Percentiles rank a stretch among this genome's conserved stretches.
phyloP scores from a whole-genome alignment of 371 early-diverging fungal species.

The Saksenaea vasiformis region DNA sequence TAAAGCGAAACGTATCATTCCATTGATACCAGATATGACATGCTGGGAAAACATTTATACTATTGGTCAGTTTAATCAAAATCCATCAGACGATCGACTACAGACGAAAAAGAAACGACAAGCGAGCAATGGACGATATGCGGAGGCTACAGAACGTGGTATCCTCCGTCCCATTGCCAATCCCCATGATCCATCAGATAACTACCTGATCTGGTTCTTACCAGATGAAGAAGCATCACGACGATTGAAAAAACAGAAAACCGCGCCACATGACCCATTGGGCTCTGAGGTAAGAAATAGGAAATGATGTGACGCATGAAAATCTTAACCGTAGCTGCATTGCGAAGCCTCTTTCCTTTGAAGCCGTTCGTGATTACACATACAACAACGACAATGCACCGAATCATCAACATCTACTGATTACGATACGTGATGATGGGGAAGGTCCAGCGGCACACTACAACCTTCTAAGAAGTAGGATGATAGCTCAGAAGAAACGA shows the following conservation, averaged over 20 bases:
- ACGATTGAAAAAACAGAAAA: slow-evolving; percentile 35
- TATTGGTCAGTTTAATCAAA: slow-evolving; percentile 69
- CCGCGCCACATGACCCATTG: slow-evolving; percentile 18
- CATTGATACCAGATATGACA: slow-evolving; percentile 75
- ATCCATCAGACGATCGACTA: slow-evolving; percentile 63
- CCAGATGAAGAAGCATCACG: slow-evolving; percentile 41
- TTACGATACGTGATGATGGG: slow-evolving; percentile 31
- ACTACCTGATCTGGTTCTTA: slow-evolving; percentile 51
- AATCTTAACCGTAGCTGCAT: not conserved
- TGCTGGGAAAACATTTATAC: slow-evolving; percentile 71
- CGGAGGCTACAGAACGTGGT: slow-evolving; percentile 57
- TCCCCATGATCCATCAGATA: slow-evolving; percentile 53
- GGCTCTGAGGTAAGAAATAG: slow-evolving; percentile 12
- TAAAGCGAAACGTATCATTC: slow-evolving; percentile 73
- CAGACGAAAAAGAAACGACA: slow-evolving; percentile 24
- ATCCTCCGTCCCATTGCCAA: slow-evolving; percentile 60
- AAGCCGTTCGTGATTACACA: slow-evolving; percentile 46
- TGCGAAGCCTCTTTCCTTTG: slow-evolving; percentile 30
- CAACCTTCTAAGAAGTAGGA: slow-evolving; percentile 38
- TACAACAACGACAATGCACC: slow-evolving; percentile 40
- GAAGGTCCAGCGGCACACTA: slow-evolving; percentile 28
- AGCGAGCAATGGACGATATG: slow-evolving; percentile 6
- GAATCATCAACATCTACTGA: slow-evolving; percentile 27
- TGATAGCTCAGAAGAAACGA: slow-evolving; percentile 44
- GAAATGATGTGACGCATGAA: slow-evolving; percentile 13